Evolutionary conservation across 768 basidiomycete genomes (phyloP), one percentile per base, ranked within the genome.

Genomic region (Leccinum fibrillosum): DNA sequence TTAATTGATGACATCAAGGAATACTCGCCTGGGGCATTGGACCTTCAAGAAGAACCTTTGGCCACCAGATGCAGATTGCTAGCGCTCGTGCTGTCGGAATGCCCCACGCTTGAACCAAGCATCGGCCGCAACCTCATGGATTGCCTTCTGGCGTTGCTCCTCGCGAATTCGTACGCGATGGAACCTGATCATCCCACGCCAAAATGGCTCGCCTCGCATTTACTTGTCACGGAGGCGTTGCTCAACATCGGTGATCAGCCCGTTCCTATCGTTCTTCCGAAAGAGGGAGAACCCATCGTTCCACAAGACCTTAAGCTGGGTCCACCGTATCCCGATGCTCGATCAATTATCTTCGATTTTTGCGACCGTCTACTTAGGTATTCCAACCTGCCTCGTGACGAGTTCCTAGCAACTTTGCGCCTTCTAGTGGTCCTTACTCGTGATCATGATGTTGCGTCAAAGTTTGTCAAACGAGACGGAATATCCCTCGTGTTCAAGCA

Each of bases 351-450:
- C 39, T 94, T 94, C 71, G 84, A 91, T 62, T 86, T 88, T 67
- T 89, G 86, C 66, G 67, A 92, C 35, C 82, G 85, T 21, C 78
- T 95, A n/a, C 80, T 97, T 21, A 74, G 77, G 21, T 75, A 86
- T 10, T 76, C 84, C 4, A 80, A 80, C 37, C 75, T 93, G 44
- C 86, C 87, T 25, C 82, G 84, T 45, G 93, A 96, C 66, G 90
- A 97, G 62, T 76, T 95, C 42, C 76, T 97, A 34, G 88, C 94
- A 0, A 82, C 84, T 9, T 76, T 97, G 21, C 86, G 95, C 17
- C 78, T 97, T 23, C 80, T 98, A 28, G 91, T 95, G 23, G 76
- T 94, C 15, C 81, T 98, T 57, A 93, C 95, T 2, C 81, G 90
- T 13, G 86, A 93, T 63, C 78, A 86, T 57, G 72, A 72, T 8